Base-by-base conservation (phyloP, 805 yeast species). In the Kuraishia capsulata region DNA sequence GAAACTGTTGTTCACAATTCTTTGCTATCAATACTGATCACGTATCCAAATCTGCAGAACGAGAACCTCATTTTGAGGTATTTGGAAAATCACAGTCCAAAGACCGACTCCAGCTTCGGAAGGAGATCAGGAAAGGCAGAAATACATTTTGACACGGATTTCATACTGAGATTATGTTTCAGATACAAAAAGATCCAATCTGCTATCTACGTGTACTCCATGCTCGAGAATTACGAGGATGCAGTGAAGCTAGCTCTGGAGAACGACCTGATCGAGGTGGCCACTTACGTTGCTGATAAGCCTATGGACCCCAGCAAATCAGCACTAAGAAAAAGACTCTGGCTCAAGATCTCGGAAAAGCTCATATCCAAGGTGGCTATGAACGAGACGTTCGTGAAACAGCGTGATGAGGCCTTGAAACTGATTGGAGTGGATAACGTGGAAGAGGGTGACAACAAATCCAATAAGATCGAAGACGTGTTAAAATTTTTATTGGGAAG, bases 201-300 rank as follows among this genome's bases (percentile, higher is more conserved):
- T 1, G 88, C 95, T 1, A 76, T 87, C 8, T 69, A 73, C 41
- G 69, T 92, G n/a, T 77, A 82, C 48, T 73, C 92, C 1, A 64
- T 73, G 37, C 59, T 86, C 57, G 74, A 69, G 3, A 66, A 83
- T 34, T 84, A 70, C 51, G 95, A 87, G 43, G 88, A 84, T 39
- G 97, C 97, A 0, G 76, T 89, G 26, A 67, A 68, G 36, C 55
- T 92, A 39, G 90, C 96, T 0, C 61, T 92, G 34, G 68, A 73
- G 3, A 60, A 75, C 43, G 73, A 73, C 25, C 61, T 81, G 47
- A 58, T 76, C 4, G 80, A 78, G 19, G 61, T 75, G 33, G 89
- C 82, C 2, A 65, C 69, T 21, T 53, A 65, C 3, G 68, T 76
- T 8, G 82, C 83, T 2, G 67, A 65, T 25, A 65, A 65, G 30